Evolutionary conservation across 1,284 basidiomycete genomes (phyloP), one percentile per base, ranked within the genome.

Genomic region (Stygiomarasmius scandens): DNA sequence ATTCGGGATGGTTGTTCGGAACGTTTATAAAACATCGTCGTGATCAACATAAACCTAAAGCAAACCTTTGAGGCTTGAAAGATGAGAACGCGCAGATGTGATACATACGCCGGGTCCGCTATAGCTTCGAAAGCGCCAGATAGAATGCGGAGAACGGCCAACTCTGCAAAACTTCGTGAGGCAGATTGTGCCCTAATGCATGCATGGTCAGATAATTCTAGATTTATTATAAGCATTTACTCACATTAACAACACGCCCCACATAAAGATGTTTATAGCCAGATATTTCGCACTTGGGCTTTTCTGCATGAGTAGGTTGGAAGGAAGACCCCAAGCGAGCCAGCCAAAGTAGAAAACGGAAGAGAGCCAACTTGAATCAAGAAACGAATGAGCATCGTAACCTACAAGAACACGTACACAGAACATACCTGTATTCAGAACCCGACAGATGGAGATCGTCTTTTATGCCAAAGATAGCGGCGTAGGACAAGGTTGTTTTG

Each of bases 231-330:
- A 19, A 12, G 24, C 10, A 22, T 12, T 52, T 1, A 16, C 57
- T 22, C 47, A 62, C 64, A 76, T 76, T 38, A 77, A 69, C 54
- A 77, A 67, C 14, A 70, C 68, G 16, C 76, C 75, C 76, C 76
- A 78, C 60, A 77, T 64, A 62, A 73, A 72, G 60, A 78, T 77
- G 63, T 77, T 77, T 61, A 72, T 65, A 3, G 70, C 70, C 45
- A 79, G 71, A 63, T 78, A 79, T 32, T 73, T 74, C 0, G 69
- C 72, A 1, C 71, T 69, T 0, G 76, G 77, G 8, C 62, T 72
- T 16, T 71, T 67, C 60, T 77, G 76, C 72, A 79, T 75, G 54
- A 79, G 61, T 25, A 80, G 56, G 64, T 79, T 79, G 19, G 75
- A 72, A 0, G 78, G 78, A 48, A 79, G 70, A 2, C 77, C 75